These are phyloP conservation scores for Spiromastix sp. DNA, from an alignment of 2,329 filamentous ascomycete genomes.

Conservation along the genomic window DNA sequence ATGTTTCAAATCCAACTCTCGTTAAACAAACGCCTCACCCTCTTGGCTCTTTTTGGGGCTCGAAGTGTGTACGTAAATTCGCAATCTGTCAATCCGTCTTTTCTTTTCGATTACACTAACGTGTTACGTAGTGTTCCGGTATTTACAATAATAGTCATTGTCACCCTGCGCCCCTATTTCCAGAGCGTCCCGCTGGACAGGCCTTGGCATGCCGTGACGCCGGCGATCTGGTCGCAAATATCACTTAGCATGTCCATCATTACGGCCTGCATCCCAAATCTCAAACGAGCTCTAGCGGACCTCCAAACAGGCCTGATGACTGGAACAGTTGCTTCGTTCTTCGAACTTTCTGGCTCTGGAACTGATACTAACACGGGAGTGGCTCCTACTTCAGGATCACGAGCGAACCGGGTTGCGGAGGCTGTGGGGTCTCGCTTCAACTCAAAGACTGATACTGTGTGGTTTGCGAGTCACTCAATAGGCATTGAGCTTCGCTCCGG, in stretches of 20 bases:
- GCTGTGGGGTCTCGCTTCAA: too few species aligned
- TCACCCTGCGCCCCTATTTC: slow-evolving; percentile 11
- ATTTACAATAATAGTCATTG: slow-evolving; percentile 11
- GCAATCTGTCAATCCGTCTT: background rate
- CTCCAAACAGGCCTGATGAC: slow-evolving; percentile 16
- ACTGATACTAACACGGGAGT: too few species aligned
- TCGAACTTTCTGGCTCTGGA: slow-evolving; percentile 12
- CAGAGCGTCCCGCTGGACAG: slow-evolving; percentile 11
- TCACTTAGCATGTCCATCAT: slow-evolving; percentile 16
- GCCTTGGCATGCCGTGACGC: slow-evolving; percentile 13
- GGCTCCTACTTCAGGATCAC: too few species aligned
- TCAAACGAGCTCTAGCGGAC: slow-evolving; percentile 15
- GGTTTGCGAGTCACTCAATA: too few species aligned
- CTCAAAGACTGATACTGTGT: too few species aligned
- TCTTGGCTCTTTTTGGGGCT: slow-evolving; percentile 14
- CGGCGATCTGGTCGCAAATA: slow-evolving; percentile 14
- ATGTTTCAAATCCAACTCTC: slow-evolving; percentile 14
- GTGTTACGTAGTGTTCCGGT: slow-evolving; percentile 11
- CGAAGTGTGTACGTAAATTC: slow-evolving; percentile 14
- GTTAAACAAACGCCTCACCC: slow-evolving; percentile 11
- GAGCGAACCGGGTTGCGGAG: too few species aligned
- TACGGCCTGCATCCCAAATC: slow-evolving; percentile 17
- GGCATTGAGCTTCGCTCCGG: too few species aligned
- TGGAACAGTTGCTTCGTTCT: slow-evolving; percentile 14
- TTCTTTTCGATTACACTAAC: slow-evolving; percentile 6